phyloP scores from a whole-genome alignment of 495 filamentous ascomycete genomes.

The Aspergillus asperescens region DNA sequence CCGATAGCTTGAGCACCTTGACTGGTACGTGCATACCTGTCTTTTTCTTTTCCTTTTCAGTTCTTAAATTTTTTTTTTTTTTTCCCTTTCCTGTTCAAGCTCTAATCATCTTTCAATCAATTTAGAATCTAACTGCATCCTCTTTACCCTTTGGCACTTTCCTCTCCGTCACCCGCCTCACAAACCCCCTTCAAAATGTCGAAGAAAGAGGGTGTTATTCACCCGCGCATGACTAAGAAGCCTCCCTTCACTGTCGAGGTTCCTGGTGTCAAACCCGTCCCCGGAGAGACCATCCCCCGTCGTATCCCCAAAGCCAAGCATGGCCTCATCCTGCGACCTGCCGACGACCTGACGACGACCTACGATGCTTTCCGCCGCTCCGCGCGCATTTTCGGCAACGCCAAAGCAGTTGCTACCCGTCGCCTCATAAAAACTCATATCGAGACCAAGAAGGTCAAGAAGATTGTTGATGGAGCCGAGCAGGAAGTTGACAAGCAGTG shows the following conservation, averaged over 20 bases:
- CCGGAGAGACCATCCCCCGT: slow-evolving; percentile 89
- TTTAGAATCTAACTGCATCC: not conserved
- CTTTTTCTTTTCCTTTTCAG: not conserved
- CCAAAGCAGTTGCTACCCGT: slow-evolving; percentile 76
- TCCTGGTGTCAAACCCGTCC: slow-evolving; percentile 61
- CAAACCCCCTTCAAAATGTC: slow-evolving; percentile 30
- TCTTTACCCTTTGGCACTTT: not conserved
- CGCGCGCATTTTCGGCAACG: slow-evolving; percentile 79
- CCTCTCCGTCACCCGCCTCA: not conserved
- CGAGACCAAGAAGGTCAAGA: slow-evolving; percentile 97
- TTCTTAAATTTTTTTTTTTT: too few species aligned
- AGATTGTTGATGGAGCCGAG: slow-evolving; percentile 86
- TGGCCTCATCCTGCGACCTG: slow-evolving; percentile 59
- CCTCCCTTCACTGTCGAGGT: slow-evolving; percentile 74
- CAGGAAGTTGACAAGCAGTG: slow-evolving; percentile 90
- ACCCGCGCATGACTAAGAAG: slow-evolving; percentile 56
- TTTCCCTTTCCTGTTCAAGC: too few species aligned
- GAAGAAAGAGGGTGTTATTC: slow-evolving; percentile 49
- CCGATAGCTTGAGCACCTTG: not conserved
- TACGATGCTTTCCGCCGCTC: slow-evolving; percentile 80
- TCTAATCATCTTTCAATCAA: not conserved
- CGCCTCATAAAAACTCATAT: slow-evolving; percentile 77
- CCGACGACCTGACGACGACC: slow-evolving; percentile 70
- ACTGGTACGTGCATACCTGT: not conserved
- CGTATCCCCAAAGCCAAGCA: slow-evolving; percentile 68